Evolutionary conservation across 345 rosid genomes (phyloP), one percentile per base, ranked within the genome.

Genomic region (Populus nigra): DNA sequence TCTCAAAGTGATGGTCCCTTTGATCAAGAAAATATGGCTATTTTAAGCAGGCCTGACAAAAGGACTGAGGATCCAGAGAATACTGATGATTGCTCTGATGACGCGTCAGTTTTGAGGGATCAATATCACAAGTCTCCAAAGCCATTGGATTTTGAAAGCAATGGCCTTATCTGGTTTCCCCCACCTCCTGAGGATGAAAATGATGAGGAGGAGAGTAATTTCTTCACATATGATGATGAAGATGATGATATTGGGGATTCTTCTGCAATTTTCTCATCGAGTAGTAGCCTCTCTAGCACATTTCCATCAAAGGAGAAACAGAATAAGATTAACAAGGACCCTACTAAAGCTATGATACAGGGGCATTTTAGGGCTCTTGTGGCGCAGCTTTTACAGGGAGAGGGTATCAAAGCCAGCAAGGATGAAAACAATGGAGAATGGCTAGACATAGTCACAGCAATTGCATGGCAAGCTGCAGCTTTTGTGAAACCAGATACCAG

Each of bases 311-410:
- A 85, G 88, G 91, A 90, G 82, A 94, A 87, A 80, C 89, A 87
- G 25, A 87, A 87, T 73, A 92, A 90, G 68, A 87, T 82, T 78
- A 88, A 83, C 79, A 92, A 85, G 81, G 97, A 91, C 74, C 96
- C 97, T 78, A 86, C 91, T 41, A 84, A 84, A 82, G 90, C 93
- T 6, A 87, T 89, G 83, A 89, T 92, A 67, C 97, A 89, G 66
- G 96, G 88, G 69, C 97, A 96, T 77, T 96, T 96, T 86, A 87
- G 93, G 90, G 99, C 98, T 78, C 99, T 96, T 81, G 99, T 96
- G 5, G 90, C 93, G 5, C 97, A 92, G 87, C 90, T 96, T 39
- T 82, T 96, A 80, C 92, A 82, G 43, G 90, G 97, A 15, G 97
- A 94, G 80, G 93, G 88, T 77, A 88, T 93, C 72, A 68, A 67